Percentiles rank a stretch among this genome's conserved stretches.
Evolutionary conservation across 768 basidiomycete genomes (phyloP).

Genomic region (Cystofilobasidium macerans): DNA sequence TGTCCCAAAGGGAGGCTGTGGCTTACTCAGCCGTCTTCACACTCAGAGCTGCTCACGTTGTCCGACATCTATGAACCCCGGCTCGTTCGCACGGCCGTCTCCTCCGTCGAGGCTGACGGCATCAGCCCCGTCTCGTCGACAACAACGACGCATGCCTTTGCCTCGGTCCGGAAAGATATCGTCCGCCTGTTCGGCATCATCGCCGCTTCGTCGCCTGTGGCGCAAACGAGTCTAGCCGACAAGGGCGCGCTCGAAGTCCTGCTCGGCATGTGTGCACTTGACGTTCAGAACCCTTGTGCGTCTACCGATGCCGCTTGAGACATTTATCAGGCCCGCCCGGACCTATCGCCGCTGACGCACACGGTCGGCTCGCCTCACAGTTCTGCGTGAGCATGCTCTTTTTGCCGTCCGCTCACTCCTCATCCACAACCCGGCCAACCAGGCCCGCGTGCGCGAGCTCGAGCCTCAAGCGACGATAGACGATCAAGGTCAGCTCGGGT

Average conservation of each 20-base stretch:
- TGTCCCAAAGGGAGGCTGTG: neutral
- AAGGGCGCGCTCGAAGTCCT: constrained; percentile 68
- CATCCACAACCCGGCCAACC: constrained; percentile 64
- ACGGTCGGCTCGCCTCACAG: constrained; percentile 39
- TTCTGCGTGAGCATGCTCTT: constrained; percentile 83
- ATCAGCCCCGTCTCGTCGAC: constrained; percentile 21
- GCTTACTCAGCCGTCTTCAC: neutral
- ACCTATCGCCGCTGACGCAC: neutral
- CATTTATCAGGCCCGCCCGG: neutral
- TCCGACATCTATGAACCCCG: constrained; percentile 74
- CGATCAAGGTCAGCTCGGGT: constrained; percentile 34
- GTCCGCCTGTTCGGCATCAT: constrained; percentile 77
- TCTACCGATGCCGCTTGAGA: too few relatives aligned
- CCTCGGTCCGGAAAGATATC: constrained; percentile 76
- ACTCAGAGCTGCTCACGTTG: constrained; percentile 57
- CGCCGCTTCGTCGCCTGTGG: constrained; percentile 51
- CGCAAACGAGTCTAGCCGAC: constrained; percentile 62
- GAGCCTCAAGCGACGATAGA: constrained; percentile 47
- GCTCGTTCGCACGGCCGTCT: constrained; percentile 45
- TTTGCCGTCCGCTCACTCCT: constrained; percentile 71
- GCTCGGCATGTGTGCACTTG: constrained; percentile 78
- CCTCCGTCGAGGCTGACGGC: neutral
- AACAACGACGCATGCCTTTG: too few relatives aligned
- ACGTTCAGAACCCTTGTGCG: constrained; percentile 87
- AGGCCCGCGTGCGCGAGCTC: constrained; percentile 40